These are phyloP conservation scores for Hortiboletus campestris DNA, from an alignment of 768 basidiomycete genomes.

Conservation along the genomic window DNA sequence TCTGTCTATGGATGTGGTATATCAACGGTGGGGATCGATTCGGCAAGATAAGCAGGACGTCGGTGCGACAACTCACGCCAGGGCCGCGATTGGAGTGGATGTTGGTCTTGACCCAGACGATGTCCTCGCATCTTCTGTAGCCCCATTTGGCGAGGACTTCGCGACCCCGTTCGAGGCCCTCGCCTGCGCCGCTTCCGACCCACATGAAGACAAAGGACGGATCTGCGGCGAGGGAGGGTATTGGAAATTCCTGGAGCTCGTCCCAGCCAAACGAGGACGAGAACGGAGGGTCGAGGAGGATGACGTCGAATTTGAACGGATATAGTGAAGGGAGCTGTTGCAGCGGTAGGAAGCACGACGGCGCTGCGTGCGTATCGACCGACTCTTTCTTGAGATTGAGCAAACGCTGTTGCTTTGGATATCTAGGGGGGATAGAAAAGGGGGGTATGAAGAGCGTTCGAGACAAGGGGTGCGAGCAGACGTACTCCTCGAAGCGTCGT, in stretches of 20 bases:
- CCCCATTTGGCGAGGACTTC: conserved; percentile 94
- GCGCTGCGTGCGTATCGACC: conserved; percentile 65
- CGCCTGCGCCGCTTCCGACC: conserved; percentile 90
- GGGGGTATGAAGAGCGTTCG: neutral
- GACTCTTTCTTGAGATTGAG: conserved; percentile 79
- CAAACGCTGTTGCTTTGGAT: conserved; percentile 89
- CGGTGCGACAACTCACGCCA: conserved; percentile 48
- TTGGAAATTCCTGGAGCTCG: conserved; percentile 74
- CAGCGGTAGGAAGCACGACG: conserved; percentile 70
- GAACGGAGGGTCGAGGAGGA: conserved; percentile 89
- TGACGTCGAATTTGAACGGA: conserved; percentile 81
- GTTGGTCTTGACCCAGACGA: conserved; percentile 98
- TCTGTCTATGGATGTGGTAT: conserved; percentile 54
- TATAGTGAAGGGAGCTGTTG: conserved; percentile 55
- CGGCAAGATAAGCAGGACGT: neutral
- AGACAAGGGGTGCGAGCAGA: conserved; percentile 10
- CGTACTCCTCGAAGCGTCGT: conserved; percentile 90
- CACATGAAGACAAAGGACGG: conserved; percentile 94
- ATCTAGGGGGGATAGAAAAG: conserved; percentile 49
- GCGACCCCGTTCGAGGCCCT: conserved; percentile 87
- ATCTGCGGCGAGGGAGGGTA: conserved; percentile 81
- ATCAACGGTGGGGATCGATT: neutral
- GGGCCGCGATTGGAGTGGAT: conserved; percentile 66
- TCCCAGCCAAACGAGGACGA: conserved; percentile 86
- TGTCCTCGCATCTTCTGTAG: conserved; percentile 91